Base-by-base conservation (phyloP, 2,329 filamentous ascomycete genomes). In the Metarhizium anisopliae region DNA sequence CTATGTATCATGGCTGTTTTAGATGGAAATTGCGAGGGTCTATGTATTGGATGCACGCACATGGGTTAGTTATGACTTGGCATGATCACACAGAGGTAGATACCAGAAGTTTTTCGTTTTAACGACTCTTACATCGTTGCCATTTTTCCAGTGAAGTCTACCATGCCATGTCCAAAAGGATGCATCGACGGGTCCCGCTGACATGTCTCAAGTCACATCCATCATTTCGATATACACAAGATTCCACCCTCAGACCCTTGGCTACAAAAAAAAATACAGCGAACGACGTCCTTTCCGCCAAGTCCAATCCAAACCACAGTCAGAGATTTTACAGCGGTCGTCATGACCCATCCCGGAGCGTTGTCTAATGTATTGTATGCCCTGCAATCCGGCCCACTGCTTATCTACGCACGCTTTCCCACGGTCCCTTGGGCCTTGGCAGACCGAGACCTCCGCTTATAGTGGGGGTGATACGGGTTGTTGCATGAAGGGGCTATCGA, bases 1-100 rank as follows among this genome's bases (percentile, higher is more conserved):
- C 18, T 73, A 70, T 53, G 35, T 73, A 18, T 63, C 70, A 35
- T 73, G 70, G 70, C 51, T 73, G 54, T 73, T 73, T 58, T 73
- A 67, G 60, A 35, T 2, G 36, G 52, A 10, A 25, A 10, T 30
- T 52, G 20, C 25, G 35, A 30, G 16, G 20, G 13, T 35, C 1
- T n/a, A 42, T 11, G 38, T 20, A 4, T 51, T 49, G 25, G 6
- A 20, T 30, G 8, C 8, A n/a, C 45, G 6, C 43, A 14, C 38
- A 35, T 30, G 13, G 2, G 13, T 42, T 8, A 16, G 4, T 2
- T 51, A 5, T 25, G n/a, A 2, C 13, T 35, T 51, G 16, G 2
- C 2, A 51, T 50, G 50, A 13, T 50, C 32, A 42, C 13, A 20
- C 52, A 54, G 32, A 14, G 30, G 11, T 45, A 45, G n/a, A 49